Evolutionary conservation across 805 yeast species (phyloP), one percentile per base, ranked within the genome.

Genomic region (Cyberlindnera meyerae): DNA sequence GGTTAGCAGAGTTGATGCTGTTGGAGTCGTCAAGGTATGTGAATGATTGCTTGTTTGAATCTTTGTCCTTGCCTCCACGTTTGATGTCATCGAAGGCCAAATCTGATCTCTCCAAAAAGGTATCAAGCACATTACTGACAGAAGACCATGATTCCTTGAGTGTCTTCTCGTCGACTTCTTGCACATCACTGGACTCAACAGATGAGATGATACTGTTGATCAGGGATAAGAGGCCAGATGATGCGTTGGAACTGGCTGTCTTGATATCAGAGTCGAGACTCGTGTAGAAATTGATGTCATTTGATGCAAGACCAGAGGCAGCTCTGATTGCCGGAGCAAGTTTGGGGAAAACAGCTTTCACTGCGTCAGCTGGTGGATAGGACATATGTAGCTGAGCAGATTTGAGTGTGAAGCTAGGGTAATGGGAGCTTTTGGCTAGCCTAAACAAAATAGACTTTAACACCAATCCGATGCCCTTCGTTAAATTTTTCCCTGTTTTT

Each of bases 211-310:
- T 42, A 8, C 57, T 58, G 47, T 77, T 75, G 31, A 79, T 65
- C 33, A 76, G 43, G 2, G 55, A 58, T 18, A 76, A 52, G 6
- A 82, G 38, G 15, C 64, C 57, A 12, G 58, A 54, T 4, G 78
- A 66, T 0, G 73, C 52, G 2, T 47, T 45, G 8, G 66, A 65
- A 32, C 79, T 55, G 11, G 66, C 53, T 0, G 52, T 44, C 8
- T 68, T 59, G 11, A 79, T 52, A 1, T 57, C 52, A 4, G 63
- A 49, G 49, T 85, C 90, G 11, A 86, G 53, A 31, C 84, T 76
- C 31, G 70, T 65, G 57, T 78, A 76, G 52, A 89, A 93, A 21
- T 71, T 75, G n/a, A 88, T 70, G 63, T 90, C 97, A 38, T 83
- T 83, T 0, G 86, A 75, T 2, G 84, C 82, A 29, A 89, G 58